These are phyloP conservation scores for Xylaria scruposa DNA, from an alignment of 495 filamentous ascomycete genomes.

Conservation along the genomic window DNA sequence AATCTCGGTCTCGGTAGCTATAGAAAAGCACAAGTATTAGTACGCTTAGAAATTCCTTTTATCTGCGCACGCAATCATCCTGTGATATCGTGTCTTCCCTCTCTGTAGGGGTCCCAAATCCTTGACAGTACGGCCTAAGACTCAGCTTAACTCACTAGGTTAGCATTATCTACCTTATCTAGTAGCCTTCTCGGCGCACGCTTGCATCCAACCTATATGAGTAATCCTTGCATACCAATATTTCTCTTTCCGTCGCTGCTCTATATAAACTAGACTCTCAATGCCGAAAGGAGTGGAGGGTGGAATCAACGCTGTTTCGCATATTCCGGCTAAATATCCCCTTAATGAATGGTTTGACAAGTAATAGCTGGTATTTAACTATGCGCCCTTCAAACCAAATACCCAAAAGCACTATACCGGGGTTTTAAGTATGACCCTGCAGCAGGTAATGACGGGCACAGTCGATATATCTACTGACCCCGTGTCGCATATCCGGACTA, in stretches of 20 bases:
- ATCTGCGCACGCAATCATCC: slow-evolving; percentile 20
- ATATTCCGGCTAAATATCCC: slow-evolving; percentile 24
- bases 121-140: slow-evolving; percentile 4
- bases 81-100: slow-evolving; percentile 17
- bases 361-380: not conserved
- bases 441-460: not conserved
- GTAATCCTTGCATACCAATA: slow-evolving; percentile 4
- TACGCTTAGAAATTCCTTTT: not conserved
- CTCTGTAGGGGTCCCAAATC: not conserved
- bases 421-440: not conserved
- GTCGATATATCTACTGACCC: not conserved
- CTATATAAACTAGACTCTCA: slow-evolving; percentile 1
- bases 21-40: not conserved
- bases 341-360: slow-evolving; percentile 5
- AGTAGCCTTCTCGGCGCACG: slow-evolving; percentile 2
- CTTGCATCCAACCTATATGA: slow-evolving; percentile 5
- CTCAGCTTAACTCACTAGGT: slow-evolving; percentile 8
- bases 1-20: slow-evolving; percentile 12
- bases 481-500: slow-evolving; percentile 16
- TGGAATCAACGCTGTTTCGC: slow-evolving; percentile 15
- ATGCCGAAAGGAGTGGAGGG: slow-evolving; percentile 22
- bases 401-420: not conserved
- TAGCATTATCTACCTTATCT: slow-evolving; percentile 10
- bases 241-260: not conserved
- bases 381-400: slow-evolving; percentile 2